Percentiles rank a stretch among this genome's conserved stretches.
Conservation (phyloP, 345 rosid genomes). For the Eucalyptus tenuipes region DNA sequence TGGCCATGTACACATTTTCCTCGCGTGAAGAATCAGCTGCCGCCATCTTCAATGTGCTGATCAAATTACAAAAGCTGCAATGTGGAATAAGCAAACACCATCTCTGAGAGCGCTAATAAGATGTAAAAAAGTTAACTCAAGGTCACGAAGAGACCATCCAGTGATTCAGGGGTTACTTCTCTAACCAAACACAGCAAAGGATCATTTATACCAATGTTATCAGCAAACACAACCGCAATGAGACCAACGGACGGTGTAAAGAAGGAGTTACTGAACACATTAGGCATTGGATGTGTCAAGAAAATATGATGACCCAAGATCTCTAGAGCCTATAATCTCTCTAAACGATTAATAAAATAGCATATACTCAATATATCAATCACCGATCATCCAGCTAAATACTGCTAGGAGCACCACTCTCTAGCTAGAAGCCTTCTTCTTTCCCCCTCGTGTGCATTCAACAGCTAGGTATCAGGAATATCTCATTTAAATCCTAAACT, state of each 20-base stretch:
- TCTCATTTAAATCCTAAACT: background rate
- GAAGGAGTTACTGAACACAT: background rate
- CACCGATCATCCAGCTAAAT: background rate
- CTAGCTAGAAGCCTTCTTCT: background rate
- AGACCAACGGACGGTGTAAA: background rate
- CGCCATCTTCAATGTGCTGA: background rate
- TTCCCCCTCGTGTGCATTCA: background rate
- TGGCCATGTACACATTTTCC: conserved; percentile 93
- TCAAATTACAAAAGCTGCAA: background rate
- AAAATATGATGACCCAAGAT: background rate
- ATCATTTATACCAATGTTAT: background rate
- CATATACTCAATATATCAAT: background rate
- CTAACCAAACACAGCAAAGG: background rate
- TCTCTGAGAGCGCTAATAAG: background rate
- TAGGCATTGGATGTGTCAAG: background rate
- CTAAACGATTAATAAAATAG: background rate
- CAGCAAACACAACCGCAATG: background rate
- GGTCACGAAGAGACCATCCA: background rate
- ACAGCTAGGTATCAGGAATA: background rate
- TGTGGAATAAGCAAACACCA: background rate
- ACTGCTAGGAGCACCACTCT: background rate
- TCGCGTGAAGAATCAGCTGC: conserved; percentile 53
- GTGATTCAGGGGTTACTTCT: background rate
- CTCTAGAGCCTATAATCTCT: background rate
- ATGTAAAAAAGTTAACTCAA: background rate